Conservation (phyloP, 2,329 filamentous ascomycete genomes). For the Scedosporium boydii region DNA sequence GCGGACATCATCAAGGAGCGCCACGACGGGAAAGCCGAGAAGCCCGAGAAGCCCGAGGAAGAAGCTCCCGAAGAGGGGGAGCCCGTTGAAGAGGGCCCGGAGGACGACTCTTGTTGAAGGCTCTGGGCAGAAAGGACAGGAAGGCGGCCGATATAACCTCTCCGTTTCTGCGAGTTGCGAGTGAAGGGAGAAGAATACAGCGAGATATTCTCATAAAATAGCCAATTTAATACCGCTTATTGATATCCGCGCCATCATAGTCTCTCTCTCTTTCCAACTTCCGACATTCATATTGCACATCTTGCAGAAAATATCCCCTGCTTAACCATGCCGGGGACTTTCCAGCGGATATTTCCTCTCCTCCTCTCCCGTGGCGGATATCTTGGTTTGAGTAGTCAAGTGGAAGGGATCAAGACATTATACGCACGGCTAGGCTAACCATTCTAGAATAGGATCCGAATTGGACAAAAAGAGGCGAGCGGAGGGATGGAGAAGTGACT, state of each 20-base stretch:
- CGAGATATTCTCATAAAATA: too few species aligned
- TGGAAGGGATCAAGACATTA: too few species aligned
- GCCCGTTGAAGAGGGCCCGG: not conserved
- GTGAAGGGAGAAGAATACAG: not conserved
- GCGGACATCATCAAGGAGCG: slow-evolving; percentile 12
- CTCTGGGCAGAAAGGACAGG: not conserved
- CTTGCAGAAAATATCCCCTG: too few species aligned
- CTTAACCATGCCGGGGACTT: too few species aligned
- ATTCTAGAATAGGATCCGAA: not conserved
- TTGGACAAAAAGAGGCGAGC: not conserved
- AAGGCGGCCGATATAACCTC: not conserved
- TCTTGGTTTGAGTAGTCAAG: too few species aligned
- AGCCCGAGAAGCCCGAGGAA: not conserved
- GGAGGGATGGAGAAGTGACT: not conserved
- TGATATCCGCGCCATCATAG: too few species aligned
- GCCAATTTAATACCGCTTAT: too few species aligned
- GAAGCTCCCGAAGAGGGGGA: not conserved
- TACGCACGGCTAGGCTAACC: too few species aligned
- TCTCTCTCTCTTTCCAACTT: too few species aligned
- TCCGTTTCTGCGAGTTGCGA: not conserved
- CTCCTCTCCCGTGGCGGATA: too few species aligned
- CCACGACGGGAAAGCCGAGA: not conserved
- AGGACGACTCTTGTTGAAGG: not conserved
- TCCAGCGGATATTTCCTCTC: too few species aligned
- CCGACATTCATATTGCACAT: too few species aligned